Base-by-base conservation (phyloP, 305 asterid genomes). In the Fraxinus greggii region DNA sequence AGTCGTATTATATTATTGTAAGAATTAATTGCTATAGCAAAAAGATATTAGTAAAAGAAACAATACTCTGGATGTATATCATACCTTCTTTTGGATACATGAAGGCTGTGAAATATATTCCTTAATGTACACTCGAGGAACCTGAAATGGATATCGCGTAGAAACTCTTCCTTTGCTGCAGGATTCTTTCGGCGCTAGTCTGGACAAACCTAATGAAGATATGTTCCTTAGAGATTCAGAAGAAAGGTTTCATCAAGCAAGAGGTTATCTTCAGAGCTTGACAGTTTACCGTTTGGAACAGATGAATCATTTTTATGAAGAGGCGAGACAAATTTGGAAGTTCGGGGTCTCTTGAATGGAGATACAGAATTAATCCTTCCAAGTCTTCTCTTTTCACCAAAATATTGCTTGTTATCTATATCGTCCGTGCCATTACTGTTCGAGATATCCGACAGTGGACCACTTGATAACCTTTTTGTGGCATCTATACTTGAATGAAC, bases 321-420 rank as follows among this genome's bases (percentile, higher is more conserved):
- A 78, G 98, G 95, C 35, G 95, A 87, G 21, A 90, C 85, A 86
- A 93, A 89, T 83, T 83, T 84, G 61, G 97, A 91, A 86, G 72
- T 89, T 65, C 98, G 92, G 72, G 98, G 99, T 89, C 90, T 96
- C 93, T 93, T 96, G 90, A 96, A 96, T 80, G 97, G 92, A 86
- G 98, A 91, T 81, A 80, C 88, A 69, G 90, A 91, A 79, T 82
- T 87, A 73, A 80, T 79, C 84, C 84, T 86, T 81, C 87, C 87
- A 85, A 83, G 85, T 81, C 89, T 90, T 86, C 91, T 89, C 93
- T 94, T 94, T 83, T 90, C 94, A 74, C 88, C 91, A 83, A 75
- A 67, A 86, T 48, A 84, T 69, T 86, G 92, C 80, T 81, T 92
- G 74, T 83, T 81, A 70, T 87, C 91, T 32, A 45, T 42, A 54